Base-by-base conservation (phyloP, 2,329 filamentous ascomycete genomes). In the Harringtonia aguacate region DNA sequence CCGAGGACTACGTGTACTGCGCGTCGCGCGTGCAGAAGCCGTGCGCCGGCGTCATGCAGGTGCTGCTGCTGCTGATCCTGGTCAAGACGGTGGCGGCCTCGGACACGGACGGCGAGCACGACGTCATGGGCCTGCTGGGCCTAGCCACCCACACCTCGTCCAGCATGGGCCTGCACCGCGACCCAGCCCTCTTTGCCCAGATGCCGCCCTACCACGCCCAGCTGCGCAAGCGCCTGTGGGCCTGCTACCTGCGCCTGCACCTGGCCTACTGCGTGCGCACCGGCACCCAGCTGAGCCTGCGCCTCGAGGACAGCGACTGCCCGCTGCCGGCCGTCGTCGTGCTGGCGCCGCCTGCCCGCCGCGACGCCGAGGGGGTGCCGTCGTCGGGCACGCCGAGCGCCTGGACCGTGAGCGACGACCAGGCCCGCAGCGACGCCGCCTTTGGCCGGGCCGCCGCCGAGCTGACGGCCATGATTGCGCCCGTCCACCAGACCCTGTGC, bases 101-200 rank as follows among this genome's bases (percentile, higher is more conserved):
- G 5, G 47, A 48, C 13, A 43, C 42, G 3, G 47, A 48, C 4
- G 28, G 30, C 6, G 41, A 42, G 31, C 39, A 42, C 22, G 41
- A 40, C 5, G 30, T 30, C 17, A 35, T 41, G 29, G 31, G 21
- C 2, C 15, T 39, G 1, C 17, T 46, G 6, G 39, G 38, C 7
- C 27, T 46, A 2, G 20, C 45, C 2, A 50, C 29, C 34, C 46
- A 53, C 30, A 45, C 52, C n/a, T 36, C 47, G 1, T 34, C 36
- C 10, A 51, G 37, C 30, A 54, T 55, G 50, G 50, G 50, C 12
- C 44, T 55, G 8, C 49, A 55, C 24, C 50, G 52, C 2, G 48
- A 55, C 21, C 53, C 53, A 1, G 29, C 37, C 12, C 28, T 51
- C 1, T 51, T 54, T 15, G 22, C 36, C 18, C 38, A 41, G 8